phyloP scores from a whole-genome alignment of 75 land plant genomes.

The Sequoiadendron giganteum region DNA sequence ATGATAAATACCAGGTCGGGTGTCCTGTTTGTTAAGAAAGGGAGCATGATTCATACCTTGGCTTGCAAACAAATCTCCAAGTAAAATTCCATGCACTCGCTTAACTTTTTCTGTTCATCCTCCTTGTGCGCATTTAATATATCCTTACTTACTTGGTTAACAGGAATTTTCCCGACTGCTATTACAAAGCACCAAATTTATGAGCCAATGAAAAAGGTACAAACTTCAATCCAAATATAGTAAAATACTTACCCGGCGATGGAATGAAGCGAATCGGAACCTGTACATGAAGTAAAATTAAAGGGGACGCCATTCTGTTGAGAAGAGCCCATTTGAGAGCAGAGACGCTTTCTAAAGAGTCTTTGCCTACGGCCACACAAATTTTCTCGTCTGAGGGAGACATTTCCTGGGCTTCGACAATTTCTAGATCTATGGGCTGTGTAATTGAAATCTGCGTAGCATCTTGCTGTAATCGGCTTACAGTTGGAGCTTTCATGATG shows the following conservation, averaged over 20 bases:
- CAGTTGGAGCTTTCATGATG: no score
- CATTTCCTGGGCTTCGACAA: background rate
- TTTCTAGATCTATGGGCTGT: background rate
- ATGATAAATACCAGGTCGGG: no score
- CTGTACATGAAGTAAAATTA: background rate
- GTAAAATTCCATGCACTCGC: background rate
- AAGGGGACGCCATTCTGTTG: background rate
- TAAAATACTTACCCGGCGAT: background rate
- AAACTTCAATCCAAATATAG: background rate
- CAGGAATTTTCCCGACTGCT: background rate
- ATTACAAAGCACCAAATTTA: background rate
- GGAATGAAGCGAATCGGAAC: background rate
- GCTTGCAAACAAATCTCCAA: background rate
- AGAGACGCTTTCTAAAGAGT: conserved; percentile 16
- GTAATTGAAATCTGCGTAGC: background rate
- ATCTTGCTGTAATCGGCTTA: no score
- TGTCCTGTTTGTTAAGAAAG: no score
- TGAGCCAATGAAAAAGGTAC: background rate
- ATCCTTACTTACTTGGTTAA: background rate
- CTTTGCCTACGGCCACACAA: conserved; percentile 34
- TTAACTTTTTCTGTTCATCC: background rate
- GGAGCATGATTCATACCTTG: background rate
- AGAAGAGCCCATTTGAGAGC: conserved; percentile 23
- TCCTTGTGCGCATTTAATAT: background rate
- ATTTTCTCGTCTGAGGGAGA: background rate